Base-by-base conservation (phyloP, 305 asterid species). In the Striga hermonthica region DNA sequence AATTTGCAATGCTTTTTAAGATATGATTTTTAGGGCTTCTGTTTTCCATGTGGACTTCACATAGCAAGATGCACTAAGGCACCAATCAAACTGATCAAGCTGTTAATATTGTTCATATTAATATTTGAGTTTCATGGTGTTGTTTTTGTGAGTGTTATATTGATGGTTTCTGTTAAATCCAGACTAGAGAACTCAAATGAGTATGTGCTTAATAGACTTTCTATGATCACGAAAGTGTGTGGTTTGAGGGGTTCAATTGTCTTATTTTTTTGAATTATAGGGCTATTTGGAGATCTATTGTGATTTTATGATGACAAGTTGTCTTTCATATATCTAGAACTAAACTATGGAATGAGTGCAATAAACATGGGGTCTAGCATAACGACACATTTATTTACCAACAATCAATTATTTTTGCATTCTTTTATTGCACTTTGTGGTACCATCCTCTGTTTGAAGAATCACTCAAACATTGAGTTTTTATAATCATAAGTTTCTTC, bases 1-100 rank as follows among this genome's bases (percentile, higher is more conserved):
- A 7, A 22, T 16, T 3, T 54, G 59, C 57, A 50, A 50, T 16
- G 22, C 22, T 55, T 69, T 74, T 50, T 15, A 45, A 40, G 15
- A 56, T 28, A 8, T 54, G 14, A 10, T 22, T 41, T 5, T 50
- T 50, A 14, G 31, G 3, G 1, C 3, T 15, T 50, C 57, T 50
- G 57, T 2, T 50, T 28, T 14, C 35, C 35, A 3, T 48, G 14
- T 28, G 4, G 40, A n/a, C 50, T 50, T 45, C 37, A 38, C 40
- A 22, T 22, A 7, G 39, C 10, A 2, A 55, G 12, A 62, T 13
- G 43, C 62, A 39, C 34, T 13, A 11, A 44, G 45, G 56, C 47
- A 49, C 34, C 22, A 40, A 39, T 16, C 40, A 22, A 9, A 36
- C 45, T 62, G 57, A 40, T 22, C 55, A 70, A 53, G 44, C 28